phyloP scores from a whole-genome alignment of 352 stramenopile genomes.

The Globisporangium orthogonon region DNA sequence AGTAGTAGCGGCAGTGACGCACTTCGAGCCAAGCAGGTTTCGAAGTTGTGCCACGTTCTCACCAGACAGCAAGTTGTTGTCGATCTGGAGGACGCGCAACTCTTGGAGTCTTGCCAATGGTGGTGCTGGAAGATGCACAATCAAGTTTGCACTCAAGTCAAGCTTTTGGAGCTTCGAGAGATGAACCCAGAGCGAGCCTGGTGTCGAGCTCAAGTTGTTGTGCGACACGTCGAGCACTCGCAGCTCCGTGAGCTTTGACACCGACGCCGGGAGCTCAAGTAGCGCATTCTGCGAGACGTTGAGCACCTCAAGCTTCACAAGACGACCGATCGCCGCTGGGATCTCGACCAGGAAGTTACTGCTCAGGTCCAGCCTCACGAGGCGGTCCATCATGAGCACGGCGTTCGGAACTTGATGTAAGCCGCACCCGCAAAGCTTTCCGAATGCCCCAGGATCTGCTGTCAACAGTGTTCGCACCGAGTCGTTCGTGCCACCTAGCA shows the following conservation, averaged over 20 bases:
- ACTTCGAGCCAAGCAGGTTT: constrained; percentile 2
- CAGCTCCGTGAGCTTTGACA: constrained; percentile 26
- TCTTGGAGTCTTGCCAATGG: constrained; percentile 6
- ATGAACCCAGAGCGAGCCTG: constrained; percentile 17
- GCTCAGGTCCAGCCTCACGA: constrained; percentile 39
- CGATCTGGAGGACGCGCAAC: constrained; percentile 11
- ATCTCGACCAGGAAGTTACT: constrained; percentile 45
- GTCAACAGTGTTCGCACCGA: not conserved
- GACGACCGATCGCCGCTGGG: constrained; percentile 22
- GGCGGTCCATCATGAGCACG: constrained; percentile 23
- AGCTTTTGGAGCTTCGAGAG: constrained; percentile 27
- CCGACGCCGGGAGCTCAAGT: constrained; percentile 22
- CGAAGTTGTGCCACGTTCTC: constrained; percentile 13
- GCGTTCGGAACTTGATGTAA: constrained; percentile 28
- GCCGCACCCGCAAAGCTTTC: constrained; percentile 1
- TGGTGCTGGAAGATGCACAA: constrained; percentile 6
- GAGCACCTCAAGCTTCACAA: constrained; percentile 34
- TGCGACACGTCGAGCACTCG: constrained; percentile 37
- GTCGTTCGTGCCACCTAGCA: constrained; percentile 20
- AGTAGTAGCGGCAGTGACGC: too few relatives aligned
- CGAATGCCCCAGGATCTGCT: not conserved
- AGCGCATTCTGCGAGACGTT: constrained; percentile 59
- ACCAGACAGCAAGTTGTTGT: constrained; percentile 26
- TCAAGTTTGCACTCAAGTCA: constrained; percentile 24
- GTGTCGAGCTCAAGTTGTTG: constrained; percentile 44